These are phyloP conservation scores for Suillus fuscotomentosus DNA, from an alignment of 768 basidiomycete genomes.

Conservation along the genomic window DNA sequence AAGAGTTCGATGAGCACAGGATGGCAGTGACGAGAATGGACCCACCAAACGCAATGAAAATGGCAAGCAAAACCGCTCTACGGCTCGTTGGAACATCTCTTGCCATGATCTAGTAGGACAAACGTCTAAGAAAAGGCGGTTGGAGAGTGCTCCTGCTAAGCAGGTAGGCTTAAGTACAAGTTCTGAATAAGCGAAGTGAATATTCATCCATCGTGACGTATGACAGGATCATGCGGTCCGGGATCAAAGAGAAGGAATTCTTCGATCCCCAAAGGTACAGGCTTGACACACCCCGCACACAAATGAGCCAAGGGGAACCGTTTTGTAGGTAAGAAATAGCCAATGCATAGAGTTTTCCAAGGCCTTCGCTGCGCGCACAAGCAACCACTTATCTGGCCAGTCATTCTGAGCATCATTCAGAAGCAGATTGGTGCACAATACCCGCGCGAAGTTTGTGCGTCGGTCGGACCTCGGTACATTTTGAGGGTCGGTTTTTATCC, in stretches of 20 bases:
- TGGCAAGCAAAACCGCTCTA: slow-evolving; percentile 60
- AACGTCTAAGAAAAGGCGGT: slow-evolving; percentile 2
- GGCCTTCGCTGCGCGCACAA: background rate
- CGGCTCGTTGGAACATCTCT: slow-evolving; percentile 58
- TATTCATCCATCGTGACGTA: slow-evolving; percentile 16
- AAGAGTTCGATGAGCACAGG: background rate
- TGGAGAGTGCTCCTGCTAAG: background rate
- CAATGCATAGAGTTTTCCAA: background rate
- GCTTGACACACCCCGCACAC: too few relatives aligned
- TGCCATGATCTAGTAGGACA: slow-evolving; percentile 16
- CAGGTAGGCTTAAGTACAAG: slow-evolving; percentile 11
- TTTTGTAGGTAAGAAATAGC: background rate
- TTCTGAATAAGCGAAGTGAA: background rate
- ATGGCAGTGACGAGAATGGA: slow-evolving; percentile 6
- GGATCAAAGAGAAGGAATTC: slow-evolving; percentile 3
- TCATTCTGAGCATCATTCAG: background rate
- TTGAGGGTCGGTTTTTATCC: background rate
- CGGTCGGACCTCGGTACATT: background rate
- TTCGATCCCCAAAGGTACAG: background rate
- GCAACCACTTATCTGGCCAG: background rate
- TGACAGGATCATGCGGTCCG: slow-evolving; percentile 8
- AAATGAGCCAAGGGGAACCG: background rate
- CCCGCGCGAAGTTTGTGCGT: background rate
- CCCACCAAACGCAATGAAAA: slow-evolving; percentile 74
- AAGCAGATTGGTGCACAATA: too few relatives aligned